These are phyloP conservation scores for Heracleum sosnowskyi DNA, from an alignment of 129 eudicot species.

Conservation along the genomic window DNA sequence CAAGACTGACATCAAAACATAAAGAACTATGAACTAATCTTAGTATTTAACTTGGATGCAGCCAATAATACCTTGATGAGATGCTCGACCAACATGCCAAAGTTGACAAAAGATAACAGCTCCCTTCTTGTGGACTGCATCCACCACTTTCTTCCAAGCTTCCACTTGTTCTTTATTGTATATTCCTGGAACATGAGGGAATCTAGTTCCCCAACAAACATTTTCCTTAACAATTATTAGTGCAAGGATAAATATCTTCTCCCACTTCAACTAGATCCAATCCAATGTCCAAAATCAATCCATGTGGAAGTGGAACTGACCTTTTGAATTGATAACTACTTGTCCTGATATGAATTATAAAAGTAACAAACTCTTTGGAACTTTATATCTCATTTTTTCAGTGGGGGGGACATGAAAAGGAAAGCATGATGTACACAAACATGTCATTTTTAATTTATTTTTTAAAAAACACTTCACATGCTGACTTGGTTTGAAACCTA, in stretches of 20 bases:
- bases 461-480: background rate
- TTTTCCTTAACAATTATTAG: background rate
- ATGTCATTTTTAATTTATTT: background rate
- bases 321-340: background rate
- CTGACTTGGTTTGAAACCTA: too few species aligned
- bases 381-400: background rate
- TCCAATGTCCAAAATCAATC: constrained; percentile 11
- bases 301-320: background rate
- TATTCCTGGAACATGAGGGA: constrained; percentile 91
- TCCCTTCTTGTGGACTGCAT: constrained; percentile 76
- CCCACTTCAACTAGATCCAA: constrained; percentile 10
- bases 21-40: too few species aligned
- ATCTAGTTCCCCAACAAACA: constrained; percentile 32
- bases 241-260: constrained; percentile 5
- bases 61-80: constrained; percentile 63
- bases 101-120: constrained; percentile 77
- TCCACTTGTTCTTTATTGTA: constrained; percentile 64
- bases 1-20: background rate
- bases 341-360: background rate
- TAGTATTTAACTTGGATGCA: background rate
- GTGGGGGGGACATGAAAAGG: background rate
- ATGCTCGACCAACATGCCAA: constrained; percentile 98
- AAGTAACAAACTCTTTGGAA: background rate
- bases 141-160: constrained; percentile 84
- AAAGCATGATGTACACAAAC: background rate